Conservation (phyloP, 2,329 filamentous ascomycete species). For the Trichoderma atrobrunneum region DNA sequence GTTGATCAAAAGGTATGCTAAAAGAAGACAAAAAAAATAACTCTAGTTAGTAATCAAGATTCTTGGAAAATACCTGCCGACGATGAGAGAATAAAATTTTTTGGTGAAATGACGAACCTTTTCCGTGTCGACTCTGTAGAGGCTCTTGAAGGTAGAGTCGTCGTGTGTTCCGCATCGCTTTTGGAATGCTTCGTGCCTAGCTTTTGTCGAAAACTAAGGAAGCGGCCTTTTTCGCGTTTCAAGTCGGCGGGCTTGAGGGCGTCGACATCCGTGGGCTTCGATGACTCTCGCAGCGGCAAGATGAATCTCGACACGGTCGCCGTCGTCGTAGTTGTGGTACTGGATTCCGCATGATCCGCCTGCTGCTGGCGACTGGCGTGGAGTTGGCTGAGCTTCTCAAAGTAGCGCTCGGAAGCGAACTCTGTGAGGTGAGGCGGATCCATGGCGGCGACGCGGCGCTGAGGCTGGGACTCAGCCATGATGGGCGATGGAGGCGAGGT, state of each 20-base stretch:
- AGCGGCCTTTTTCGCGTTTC: slow-evolving; percentile 43
- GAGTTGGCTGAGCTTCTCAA: slow-evolving; percentile 58
- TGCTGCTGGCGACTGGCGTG: slow-evolving; percentile 45
- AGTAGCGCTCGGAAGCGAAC: slow-evolving; percentile 64
- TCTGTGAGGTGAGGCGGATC: slow-evolving; percentile 63
- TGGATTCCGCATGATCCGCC: slow-evolving; percentile 29
- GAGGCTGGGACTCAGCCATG: slow-evolving; percentile 34
- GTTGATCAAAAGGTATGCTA: slow-evolving; percentile 50
- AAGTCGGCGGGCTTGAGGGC: slow-evolving; percentile 31
- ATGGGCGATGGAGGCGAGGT: slow-evolving; percentile 18
- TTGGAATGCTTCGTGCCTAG: slow-evolving; percentile 34
- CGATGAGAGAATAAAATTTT: background rate
- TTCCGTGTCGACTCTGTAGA: slow-evolving; percentile 32
- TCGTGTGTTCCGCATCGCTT: slow-evolving; percentile 25
- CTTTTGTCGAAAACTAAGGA: slow-evolving; percentile 42
- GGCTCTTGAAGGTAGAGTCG: slow-evolving; percentile 21
- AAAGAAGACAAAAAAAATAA: background rate
- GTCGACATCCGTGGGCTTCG: slow-evolving; percentile 34
- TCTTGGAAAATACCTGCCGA: background rate
- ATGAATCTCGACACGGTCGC: slow-evolving; percentile 44
- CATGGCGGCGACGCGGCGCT: slow-evolving; percentile 43
- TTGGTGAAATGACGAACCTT: slow-evolving; percentile 29
- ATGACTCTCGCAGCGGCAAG: slow-evolving; percentile 45
- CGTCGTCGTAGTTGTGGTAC: slow-evolving; percentile 17
- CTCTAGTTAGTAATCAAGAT: slow-evolving; percentile 22